Percentiles rank a stretch among this genome's conserved stretches.
Evolutionary conservation across 805 yeast species (phyloP).

Genomic region (Ogataea thermomethanolica): DNA sequence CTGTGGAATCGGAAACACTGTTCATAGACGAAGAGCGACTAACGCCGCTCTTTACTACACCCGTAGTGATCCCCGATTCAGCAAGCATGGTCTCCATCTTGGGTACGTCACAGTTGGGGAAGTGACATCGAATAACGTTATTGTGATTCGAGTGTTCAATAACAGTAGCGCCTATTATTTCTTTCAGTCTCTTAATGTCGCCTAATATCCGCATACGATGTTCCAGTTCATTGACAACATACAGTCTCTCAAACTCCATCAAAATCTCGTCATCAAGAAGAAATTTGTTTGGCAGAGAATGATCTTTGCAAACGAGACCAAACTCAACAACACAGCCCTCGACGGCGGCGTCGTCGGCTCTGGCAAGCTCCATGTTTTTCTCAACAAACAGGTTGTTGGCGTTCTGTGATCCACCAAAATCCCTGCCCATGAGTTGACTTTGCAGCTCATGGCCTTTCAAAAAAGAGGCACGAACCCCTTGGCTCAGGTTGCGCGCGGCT

Average conservation of each 20-base stretch:
- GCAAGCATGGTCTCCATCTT: conserved; percentile 54
- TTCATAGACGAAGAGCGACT: not conserved
- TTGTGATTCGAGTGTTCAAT: conserved; percentile 42
- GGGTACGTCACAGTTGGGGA: conserved; percentile 64
- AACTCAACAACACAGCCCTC: conserved; percentile 62
- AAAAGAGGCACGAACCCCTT: conserved; percentile 40
- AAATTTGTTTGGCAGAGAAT: conserved; percentile 29
- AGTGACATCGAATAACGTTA: conserved; percentile 45
- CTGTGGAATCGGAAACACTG: not conserved
- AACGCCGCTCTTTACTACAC: conserved; percentile 38
- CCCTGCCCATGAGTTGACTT: conserved; percentile 18
- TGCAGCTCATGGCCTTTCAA: conserved; percentile 33
- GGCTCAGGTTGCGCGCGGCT: conserved; percentile 56
- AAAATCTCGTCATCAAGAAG: conserved; percentile 46
- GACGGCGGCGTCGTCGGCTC: conserved; percentile 28
- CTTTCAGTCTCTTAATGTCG: conserved; percentile 23
- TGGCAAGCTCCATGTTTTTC: conserved; percentile 34
- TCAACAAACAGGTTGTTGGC: conserved; percentile 29
- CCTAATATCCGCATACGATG: conserved; percentile 16
- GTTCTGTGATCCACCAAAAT: conserved; percentile 20
- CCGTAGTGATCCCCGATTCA: conserved; percentile 59
- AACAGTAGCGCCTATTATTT: conserved; percentile 42
- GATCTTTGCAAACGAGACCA: conserved; percentile 31
- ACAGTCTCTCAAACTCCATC: conserved; percentile 33
- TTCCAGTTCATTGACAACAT: conserved; percentile 18